Evolutionary conservation across 2,329 filamentous ascomycete species (phyloP).

Genomic region (Blastomyces percursus): DNA sequence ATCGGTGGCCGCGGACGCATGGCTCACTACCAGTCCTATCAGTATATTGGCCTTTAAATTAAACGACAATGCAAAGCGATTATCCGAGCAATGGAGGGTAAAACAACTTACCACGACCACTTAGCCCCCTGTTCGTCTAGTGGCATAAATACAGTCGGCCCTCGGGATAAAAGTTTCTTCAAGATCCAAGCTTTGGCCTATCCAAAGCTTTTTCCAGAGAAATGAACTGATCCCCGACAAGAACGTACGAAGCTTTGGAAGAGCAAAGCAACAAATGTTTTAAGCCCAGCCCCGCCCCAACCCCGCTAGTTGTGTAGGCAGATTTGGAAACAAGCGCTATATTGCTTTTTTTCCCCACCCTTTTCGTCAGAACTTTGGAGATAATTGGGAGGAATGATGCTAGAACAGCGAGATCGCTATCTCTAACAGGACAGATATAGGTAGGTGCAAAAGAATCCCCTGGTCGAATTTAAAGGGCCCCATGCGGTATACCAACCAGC

Average conservation of each 20-base stretch:
- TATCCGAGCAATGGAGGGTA: background rate
- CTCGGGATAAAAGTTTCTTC: background rate
- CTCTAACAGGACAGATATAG: background rate
- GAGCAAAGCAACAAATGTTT: background rate
- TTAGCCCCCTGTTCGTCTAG: constrained; percentile 36
- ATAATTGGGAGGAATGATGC: background rate
- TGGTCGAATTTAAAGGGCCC: background rate
- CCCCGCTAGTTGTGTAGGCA: background rate
- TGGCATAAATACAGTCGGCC: constrained; percentile 26
- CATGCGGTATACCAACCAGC: background rate
- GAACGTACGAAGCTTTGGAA: background rate
- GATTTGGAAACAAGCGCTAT: background rate
- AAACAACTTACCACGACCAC: constrained; percentile 34
- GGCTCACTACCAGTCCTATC: constrained; percentile 28
- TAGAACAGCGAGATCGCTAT: background rate
- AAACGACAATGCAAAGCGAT: background rate
- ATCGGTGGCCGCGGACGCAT: constrained; percentile 40
- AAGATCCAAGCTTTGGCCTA: background rate
- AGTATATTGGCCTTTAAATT: background rate
- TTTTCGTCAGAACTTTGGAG: background rate
- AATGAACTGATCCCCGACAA: background rate
- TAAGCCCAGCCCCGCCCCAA: background rate
- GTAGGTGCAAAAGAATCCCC: background rate
- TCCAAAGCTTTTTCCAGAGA: background rate
- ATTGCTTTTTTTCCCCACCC: background rate